Evolutionary conservation across 2,329 filamentous ascomycete genomes (phyloP), one percentile per base, ranked within the genome.

Genomic region (Fusarium circinatum): DNA sequence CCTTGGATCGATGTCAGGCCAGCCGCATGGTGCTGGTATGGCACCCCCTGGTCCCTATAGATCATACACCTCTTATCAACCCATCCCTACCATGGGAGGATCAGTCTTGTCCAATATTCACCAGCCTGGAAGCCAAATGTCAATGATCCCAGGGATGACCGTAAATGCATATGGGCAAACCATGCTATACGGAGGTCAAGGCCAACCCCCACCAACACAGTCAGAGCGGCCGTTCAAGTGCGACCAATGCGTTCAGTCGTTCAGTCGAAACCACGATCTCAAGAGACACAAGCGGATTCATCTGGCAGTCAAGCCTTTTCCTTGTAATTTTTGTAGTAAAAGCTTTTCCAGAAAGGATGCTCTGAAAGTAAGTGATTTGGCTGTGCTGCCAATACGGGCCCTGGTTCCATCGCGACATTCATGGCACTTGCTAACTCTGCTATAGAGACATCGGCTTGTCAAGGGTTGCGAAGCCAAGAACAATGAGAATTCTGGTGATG

Each of bases 281-380:
- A 99, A 99, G 84, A 89, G 96, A 58, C 96, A 99, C 82, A 98
- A 98, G 86, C 87, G 95, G 56, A 98, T 98, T 67, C 96, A 99
- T 82, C 84, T 98, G 65, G 94, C 95, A 0, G 94, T 98, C 45
- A 99, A 99, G 86, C 96, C 96, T 0, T 98, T 96, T 82, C 95
- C 95, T 0, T 99, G 96, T 81, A 90, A 86, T 12, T 92, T 93
- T 79, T 99, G 96, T 81, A 95, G 97, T 70, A 98, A 98, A 89
- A 96, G 94, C 80, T 99, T 99, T 79, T 98, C 95, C 7, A 89
- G 96, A 68, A 98, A 98, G 81, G 96, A 98, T 83, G 96, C 96
- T 15, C 86, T 99, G 36, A 98, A 98, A 93, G 96, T 98, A 85
- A 78, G 90, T 72, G 58, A 32, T 42, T 20, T 24, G 22, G 30